Base-by-base conservation (phyloP, 768 basidiomycete genomes). In the Termitomyces sp. region DNA sequence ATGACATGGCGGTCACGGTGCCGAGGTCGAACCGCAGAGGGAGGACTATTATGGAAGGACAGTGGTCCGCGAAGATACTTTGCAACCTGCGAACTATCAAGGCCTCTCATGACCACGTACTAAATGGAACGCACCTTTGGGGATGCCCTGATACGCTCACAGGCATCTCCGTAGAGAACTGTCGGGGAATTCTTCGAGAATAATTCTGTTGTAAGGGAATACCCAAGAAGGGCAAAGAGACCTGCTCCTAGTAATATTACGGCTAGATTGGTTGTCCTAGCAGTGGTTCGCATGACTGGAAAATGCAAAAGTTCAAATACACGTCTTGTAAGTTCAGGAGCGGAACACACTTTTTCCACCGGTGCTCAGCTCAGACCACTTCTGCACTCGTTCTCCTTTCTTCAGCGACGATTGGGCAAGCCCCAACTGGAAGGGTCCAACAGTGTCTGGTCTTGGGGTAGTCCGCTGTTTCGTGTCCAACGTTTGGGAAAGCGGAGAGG, bases 171-270 rank as follows among this genome's bases (percentile, higher is more conserved):
- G 64, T 91, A 91, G 33, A 94, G 71, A 28, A 90, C 88, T 4
- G 91, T 91, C 5, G 91, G 88, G 28, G 90, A 92, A 67, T 94
- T 94, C 67, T 81, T 84, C n/a, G 91, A 91, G 68, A 92, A 91
- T 7, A 93, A 74, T 65, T 94, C 91, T 7, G 91, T 86, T 15
- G 87, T 86, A 33, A 93, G 77, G 21, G 88, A 88, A 66, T 92
- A 94, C 26, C 84, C 71, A 37, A 94, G 78, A 40, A 94, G 78
- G 7, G 81, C 80, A 31, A 89, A 89, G 26, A 94, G 74, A 17
- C 89, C 87, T 5, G 90, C 91, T n/a, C 91, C 91, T 31, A 91
- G 71, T 17, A 94, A 65, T 45, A 85, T 79, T 19, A 87, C 87
- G 63, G 70, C 69, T 14, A 81, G 56, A 56, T 82, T 81, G 28